Percentiles rank a stretch among this genome's conserved stretches.
These are phyloP conservation scores for Coccomyxa sp. DNA, from an alignment of 139 green algal species.

Conservation along the genomic window DNA sequence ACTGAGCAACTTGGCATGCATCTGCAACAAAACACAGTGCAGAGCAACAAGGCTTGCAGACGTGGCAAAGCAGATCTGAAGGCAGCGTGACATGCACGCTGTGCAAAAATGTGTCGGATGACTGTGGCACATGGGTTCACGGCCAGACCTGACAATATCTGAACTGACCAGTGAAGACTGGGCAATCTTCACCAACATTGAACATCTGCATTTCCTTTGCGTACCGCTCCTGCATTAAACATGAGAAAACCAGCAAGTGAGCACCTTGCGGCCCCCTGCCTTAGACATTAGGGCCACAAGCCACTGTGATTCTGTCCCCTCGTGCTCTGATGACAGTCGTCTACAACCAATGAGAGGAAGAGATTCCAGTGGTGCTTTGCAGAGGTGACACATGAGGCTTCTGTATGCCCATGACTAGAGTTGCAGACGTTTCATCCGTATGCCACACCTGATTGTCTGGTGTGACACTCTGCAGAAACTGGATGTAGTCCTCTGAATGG, in stretches of 20 bases:
- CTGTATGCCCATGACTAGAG: too few species aligned
- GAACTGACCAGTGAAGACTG: slow-evolving; percentile 94
- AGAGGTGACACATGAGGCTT: too few species aligned
- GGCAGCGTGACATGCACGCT: background rate
- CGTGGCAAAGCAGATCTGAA: background rate
- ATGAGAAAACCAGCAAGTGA: too few species aligned
- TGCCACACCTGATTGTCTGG: slow-evolving; percentile 60
- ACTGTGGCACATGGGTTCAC: background rate
- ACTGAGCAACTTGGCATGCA: background rate
- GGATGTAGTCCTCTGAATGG: slow-evolving; percentile 87
- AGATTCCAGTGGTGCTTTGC: too few species aligned
- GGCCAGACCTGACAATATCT: slow-evolving; percentile 83
- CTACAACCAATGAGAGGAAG: background rate
- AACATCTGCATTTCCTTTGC: slow-evolving; percentile 45
- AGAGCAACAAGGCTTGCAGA: background rate
- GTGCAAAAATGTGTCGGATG: background rate
- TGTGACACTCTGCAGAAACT: slow-evolving; percentile 77
- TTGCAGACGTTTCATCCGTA: too few species aligned
- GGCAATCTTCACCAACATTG: slow-evolving; percentile 86
- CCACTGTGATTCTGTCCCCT: background rate
- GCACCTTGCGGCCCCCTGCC: background rate
- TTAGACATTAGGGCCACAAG: too few species aligned
- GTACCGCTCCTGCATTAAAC: slow-evolving; percentile 25
- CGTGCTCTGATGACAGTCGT: background rate
- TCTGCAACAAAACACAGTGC: too few species aligned